phyloP scores from a whole-genome alignment of 345 rosid genomes.

The Garcia nutans region DNA sequence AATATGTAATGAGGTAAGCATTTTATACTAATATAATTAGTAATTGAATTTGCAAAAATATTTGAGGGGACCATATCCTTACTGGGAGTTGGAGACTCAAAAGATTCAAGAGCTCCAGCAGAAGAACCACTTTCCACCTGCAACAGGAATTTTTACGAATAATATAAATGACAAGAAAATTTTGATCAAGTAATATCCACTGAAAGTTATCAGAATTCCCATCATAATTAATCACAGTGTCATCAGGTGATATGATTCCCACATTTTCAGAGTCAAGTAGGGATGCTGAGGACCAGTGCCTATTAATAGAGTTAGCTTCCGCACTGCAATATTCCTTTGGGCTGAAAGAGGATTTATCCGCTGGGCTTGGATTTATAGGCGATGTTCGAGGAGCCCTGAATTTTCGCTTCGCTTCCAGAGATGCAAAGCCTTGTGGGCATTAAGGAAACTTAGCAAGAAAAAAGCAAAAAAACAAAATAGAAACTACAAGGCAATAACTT shows the following conservation, averaged over 20 bases:
- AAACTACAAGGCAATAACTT: not conserved
- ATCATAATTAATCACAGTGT: constrained; percentile 41
- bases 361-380: constrained; percentile 42
- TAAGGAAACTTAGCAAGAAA: constrained; percentile 38
- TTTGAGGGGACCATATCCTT: constrained; percentile 19
- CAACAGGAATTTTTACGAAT: constrained; percentile 16
- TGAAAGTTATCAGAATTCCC: constrained; percentile 3
- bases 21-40: not conserved
- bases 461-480: not conserved
- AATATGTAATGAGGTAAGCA: constrained; percentile 11
- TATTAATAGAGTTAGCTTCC: constrained; percentile 39
- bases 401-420: constrained; percentile 76
- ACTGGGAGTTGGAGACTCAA: constrained; percentile 39
- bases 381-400: constrained; percentile 66
- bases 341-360: constrained; percentile 34
- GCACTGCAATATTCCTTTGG: constrained; percentile 23
- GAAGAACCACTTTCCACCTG: constrained; percentile 47
- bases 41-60: not conserved
- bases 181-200: constrained; percentile 13
- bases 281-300: constrained; percentile 25
- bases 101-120: constrained; percentile 20
- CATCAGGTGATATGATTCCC: constrained; percentile 21
- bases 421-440: constrained; percentile 67
- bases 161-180: constrained; percentile 1
- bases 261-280: constrained; percentile 17